Evolutionary conservation across 2,329 filamentous ascomycete species (phyloP).

Genomic region (Nannizzia gypsea): DNA sequence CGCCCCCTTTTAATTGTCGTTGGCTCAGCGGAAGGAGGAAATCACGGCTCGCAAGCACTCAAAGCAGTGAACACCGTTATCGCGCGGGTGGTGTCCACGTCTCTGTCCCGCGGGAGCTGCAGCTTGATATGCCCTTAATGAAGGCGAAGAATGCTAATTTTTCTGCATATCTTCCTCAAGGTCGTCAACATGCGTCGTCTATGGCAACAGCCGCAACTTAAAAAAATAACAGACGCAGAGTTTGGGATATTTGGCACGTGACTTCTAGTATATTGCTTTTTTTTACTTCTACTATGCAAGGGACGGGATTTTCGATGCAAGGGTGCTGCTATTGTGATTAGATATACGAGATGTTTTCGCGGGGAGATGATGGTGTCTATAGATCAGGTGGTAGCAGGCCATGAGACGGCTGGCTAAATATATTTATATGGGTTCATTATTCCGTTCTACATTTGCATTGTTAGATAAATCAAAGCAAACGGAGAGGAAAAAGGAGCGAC

Average conservation of each 20-base stretch:
- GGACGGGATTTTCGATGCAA: background rate
- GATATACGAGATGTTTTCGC: no score
- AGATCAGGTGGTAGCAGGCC: background rate
- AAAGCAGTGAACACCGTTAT: background rate
- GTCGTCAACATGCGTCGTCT: slow-evolving; percentile 11
- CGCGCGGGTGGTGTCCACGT: background rate
- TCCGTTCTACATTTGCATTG: slow-evolving; percentile 53
- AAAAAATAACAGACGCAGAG: background rate
- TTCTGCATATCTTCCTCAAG: background rate
- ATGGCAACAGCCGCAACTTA: slow-evolving; percentile 15
- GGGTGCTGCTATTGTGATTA: no score
- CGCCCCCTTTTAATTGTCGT: background rate
- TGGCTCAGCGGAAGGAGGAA: background rate
- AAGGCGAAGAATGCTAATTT: background rate
- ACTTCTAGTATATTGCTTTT: background rate
- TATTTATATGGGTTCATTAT: slow-evolving; percentile 99
- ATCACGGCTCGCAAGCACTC: background rate
- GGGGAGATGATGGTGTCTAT: background rate
- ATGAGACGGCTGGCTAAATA: slow-evolving; percentile 37
- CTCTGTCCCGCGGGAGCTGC: background rate
- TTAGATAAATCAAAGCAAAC: background rate
- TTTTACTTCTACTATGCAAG: background rate
- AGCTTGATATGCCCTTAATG: background rate
- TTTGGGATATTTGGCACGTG: background rate
- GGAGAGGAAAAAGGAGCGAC: slow-evolving; percentile 24